A percentile compares a stretch with the other conserved stretches of the same genome.
Evolutionary conservation across 371 early-diverging fungal genomes (phyloP).

Genomic region (Rhizopus microsporus): DNA sequence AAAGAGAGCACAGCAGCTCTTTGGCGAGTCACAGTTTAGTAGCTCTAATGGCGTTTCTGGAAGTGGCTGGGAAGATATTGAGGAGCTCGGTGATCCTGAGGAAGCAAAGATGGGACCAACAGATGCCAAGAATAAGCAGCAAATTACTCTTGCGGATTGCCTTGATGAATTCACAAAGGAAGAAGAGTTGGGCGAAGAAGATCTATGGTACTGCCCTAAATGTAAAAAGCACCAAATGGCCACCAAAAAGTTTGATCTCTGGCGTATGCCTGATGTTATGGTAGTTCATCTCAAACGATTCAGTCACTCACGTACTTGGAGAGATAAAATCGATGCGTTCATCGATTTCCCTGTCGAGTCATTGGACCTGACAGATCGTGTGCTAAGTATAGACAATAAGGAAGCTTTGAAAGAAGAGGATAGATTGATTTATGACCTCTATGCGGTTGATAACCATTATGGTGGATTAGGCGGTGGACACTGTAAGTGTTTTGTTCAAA

Average conservation of each 20-base stretch:
- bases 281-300: slow-evolving; percentile 94
- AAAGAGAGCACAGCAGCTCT: slow-evolving; percentile 29
- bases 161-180: slow-evolving; percentile 78
- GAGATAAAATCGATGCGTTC: slow-evolving; percentile 83
- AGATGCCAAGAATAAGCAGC: slow-evolving; percentile 23
- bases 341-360: slow-evolving; percentile 80
- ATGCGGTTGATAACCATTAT: slow-evolving; percentile 87
- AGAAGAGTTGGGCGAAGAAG: slow-evolving; percentile 81
- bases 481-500: slow-evolving; percentile 54
- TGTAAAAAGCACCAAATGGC: slow-evolving; percentile 83
- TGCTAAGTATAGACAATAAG: slow-evolving; percentile 24
- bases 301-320: slow-evolving; percentile 69
- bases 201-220: slow-evolving; percentile 83
- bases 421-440: slow-evolving; percentile 75
- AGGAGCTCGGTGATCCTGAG: slow-evolving; percentile 29
- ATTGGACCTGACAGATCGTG: slow-evolving; percentile 66
- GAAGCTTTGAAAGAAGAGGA: slow-evolving; percentile 19
- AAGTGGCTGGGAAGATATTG: slow-evolving; percentile 31
- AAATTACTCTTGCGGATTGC: slow-evolving; percentile 73
- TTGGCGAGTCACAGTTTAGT: slow-evolving; percentile 22
- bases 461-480: slow-evolving; percentile 95
- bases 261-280: slow-evolving; percentile 83
- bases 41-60: slow-evolving; percentile 17
- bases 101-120: slow-evolving; percentile 11
- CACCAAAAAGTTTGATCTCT: slow-evolving; percentile 84